Base-by-base conservation (phyloP, 495 filamentous ascomycete genomes). In the Aspergillus cristatus region DNA sequence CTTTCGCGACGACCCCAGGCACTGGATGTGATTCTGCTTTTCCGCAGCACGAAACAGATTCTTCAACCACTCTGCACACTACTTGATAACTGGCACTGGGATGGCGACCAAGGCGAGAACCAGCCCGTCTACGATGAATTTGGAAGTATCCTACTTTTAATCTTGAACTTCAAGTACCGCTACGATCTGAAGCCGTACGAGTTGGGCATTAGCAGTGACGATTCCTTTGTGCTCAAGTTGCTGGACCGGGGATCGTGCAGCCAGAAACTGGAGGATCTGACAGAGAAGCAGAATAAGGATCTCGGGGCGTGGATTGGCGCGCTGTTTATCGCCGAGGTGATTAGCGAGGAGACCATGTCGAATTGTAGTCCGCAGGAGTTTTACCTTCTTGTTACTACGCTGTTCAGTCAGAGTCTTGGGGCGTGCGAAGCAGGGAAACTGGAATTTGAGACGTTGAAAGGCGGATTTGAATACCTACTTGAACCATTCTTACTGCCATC, bases 91-190 rank as follows among this genome's bases (percentile, higher is more conserved):
- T 98, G 90, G 91, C 71, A 74, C 13, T 93, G 90, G 59, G 90
- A 96, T 42, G 90, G 94, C 45, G 90, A 96, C 37, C 86, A 94
- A 53, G 70, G 81, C 25, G 91, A 98, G 54, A 91, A 91, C 48
- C 89, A 96, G 53, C 91, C 90, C 0, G 83, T 95, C 1, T 97
- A 97, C 50, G 90, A 97, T 45, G 93, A 98, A 43, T 98, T 97
- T 42, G 86, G 88, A 0, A 83, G 84, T 29, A 81, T 96, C 12
- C 65, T 97, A 6, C 72, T 97, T 2, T 66, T 98, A 1, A 72
- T 95, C 0, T 61, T 94, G 14, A 81, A 82, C 0, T 83, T 94
- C 46, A 78, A 84, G 38, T 76, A 91, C 48, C 87, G 93, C 12
- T 96, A 94, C 50, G 73, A 78, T 28, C 62, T 98, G 14, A 74